Base-by-base conservation (phyloP, 805 yeast genomes). In the Cyberlindnera amylophila region DNA sequence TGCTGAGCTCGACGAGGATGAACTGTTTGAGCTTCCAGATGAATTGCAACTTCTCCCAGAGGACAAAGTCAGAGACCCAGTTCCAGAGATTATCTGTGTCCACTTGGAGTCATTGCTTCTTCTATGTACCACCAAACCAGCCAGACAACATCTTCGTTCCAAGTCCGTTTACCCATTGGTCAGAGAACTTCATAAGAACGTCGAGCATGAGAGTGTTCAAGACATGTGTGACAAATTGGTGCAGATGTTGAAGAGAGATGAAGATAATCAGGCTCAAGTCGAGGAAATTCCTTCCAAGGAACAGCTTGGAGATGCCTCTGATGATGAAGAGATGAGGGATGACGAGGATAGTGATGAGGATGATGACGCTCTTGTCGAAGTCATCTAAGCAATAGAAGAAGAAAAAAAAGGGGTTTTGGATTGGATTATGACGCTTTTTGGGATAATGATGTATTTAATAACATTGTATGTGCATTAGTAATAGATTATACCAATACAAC, bases 191-290 rank as follows among this genome's bases (percentile, higher is more conserved):
- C 96, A 90, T 57, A 82, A 83, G 56, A 77, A 64, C 36, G 57
- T 65, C 5, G 64, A 65, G 17, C 63, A 74, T 39, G 74, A 70
- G 19, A 69, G 65, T 15, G 72, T 87, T 17, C 70, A 70, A 34
- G 95, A 85, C 34, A 65, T 85, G 34, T 82, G 93, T 66, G 95
- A 88, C 53, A 75, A 93, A 59, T 63, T 86, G 32, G 99, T 90
- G 17, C 91, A 91, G 61, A 77, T 88, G 80, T 71, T 91, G 50
- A 85, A 86, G 93, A 79, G 97, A 70, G 97, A 91, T 57, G 97
- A 90, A 57, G 76, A 74, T 10, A 74, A 77, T 28, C 60, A 54
- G 3, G n/a, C n/a, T n/a, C 67, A 60, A 49, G 67, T 69, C 15
- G 78, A 75, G 38, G 81, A 78, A 43, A 44, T 71, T 44, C 64